Evolutionary conservation across 768 basidiomycete genomes (phyloP).

Genomic region (Mycena chlorophos): DNA sequence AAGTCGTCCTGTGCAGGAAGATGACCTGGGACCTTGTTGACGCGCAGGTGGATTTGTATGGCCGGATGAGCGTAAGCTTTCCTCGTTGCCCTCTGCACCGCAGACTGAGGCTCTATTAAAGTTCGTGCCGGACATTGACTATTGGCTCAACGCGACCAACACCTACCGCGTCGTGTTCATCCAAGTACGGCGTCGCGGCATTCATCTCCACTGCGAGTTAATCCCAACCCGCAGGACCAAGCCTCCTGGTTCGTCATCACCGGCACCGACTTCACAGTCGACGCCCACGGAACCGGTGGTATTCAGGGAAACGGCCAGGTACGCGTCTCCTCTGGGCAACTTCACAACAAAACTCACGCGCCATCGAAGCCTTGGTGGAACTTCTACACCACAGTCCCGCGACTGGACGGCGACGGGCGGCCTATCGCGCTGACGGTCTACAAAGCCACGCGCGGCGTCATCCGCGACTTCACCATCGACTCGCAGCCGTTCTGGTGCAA

Average conservation of each 20-base stretch:
- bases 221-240: slow-evolving; percentile 42
- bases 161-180: slow-evolving; percentile 65
- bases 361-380: slow-evolving; percentile 66
- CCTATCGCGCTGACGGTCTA: slow-evolving; percentile 56
- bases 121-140: slow-evolving; percentile 56
- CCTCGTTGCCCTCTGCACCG: background rate
- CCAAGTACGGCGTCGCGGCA: slow-evolving; percentile 38
- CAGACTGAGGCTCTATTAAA: slow-evolving; percentile 19
- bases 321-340: background rate
- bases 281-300: slow-evolving; percentile 56
- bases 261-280: slow-evolving; percentile 53
- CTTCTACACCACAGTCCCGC: slow-evolving; percentile 47
- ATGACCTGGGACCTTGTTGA: slow-evolving; percentile 41
- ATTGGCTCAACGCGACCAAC: slow-evolving; percentile 54
- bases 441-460: slow-evolving; percentile 41
- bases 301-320: slow-evolving; percentile 63
- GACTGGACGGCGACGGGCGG: slow-evolving; percentile 56
- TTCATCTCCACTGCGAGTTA: background rate
- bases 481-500: slow-evolving; percentile 65
- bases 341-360: background rate
- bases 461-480: slow-evolving; percentile 52
- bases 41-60: slow-evolving; percentile 29
- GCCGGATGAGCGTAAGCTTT: slow-evolving; percentile 34
- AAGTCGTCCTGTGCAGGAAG: slow-evolving; percentile 26
- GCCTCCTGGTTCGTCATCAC: slow-evolving; percentile 67